These are phyloP conservation scores for Colletotrichum sp. DNA, from an alignment of 2,329 filamentous ascomycete species.

Conservation along the genomic window DNA sequence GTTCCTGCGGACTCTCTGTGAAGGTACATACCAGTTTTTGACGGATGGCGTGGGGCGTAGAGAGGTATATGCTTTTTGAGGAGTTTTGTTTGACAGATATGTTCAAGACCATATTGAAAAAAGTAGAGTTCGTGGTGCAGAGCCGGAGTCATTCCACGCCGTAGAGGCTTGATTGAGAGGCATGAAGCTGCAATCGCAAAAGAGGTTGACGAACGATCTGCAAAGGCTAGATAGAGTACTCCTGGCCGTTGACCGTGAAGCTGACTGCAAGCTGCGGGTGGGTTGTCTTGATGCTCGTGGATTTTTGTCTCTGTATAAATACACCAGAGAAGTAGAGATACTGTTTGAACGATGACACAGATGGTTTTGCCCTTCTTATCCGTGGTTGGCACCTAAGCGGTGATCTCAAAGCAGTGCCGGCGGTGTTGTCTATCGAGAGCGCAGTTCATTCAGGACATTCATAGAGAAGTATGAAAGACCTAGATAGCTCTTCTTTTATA, in stretches of 20 bases:
- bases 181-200: fast-evolving
- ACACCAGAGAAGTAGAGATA: background rate
- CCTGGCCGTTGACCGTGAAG: background rate
- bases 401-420: background rate
- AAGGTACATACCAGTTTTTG: background rate
- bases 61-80: background rate
- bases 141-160: fast-evolving
- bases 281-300: background rate
- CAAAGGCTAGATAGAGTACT: background rate
- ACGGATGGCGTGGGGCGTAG: background rate
- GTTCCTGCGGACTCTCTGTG: background rate
- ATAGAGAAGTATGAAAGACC: no score
- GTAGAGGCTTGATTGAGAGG: background rate
- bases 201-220: background rate
- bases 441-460: no score
- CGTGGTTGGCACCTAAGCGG: fast-evolving
- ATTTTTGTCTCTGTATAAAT: background rate
- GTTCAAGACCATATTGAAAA: fast-evolving
- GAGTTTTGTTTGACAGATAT: background rate
- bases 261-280: no score
- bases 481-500: no score
- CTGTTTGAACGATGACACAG: no score
- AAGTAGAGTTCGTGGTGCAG: fast-evolving
- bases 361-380: no score
- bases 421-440: background rate